Evolutionary conservation across 148 eudicot species (phyloP).

Genomic region (Limonium bicolor): DNA sequence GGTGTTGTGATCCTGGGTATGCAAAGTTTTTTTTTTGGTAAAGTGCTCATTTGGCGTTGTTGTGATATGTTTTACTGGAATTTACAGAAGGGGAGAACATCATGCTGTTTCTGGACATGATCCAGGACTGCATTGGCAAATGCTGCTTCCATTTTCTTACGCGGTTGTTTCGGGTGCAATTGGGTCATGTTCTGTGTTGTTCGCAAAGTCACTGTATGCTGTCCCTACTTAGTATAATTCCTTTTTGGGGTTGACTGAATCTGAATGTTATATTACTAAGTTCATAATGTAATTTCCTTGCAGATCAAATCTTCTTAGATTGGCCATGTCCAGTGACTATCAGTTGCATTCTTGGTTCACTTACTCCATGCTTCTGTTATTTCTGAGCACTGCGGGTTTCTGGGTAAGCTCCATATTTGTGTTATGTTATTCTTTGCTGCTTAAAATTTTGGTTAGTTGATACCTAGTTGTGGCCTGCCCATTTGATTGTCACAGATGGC

Average conservation of each 20-base stretch:
- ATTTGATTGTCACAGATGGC: constrained; percentile 81
- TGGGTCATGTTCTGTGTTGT: constrained; percentile 92
- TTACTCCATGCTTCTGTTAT: constrained; percentile 73
- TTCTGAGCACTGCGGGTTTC: constrained; percentile 93
- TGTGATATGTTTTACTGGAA: not conserved
- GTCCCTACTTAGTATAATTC: not conserved
- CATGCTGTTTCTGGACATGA: constrained; percentile 50
- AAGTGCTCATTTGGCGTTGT: not conserved
- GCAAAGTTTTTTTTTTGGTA: not conserved
- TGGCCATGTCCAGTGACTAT: constrained; percentile 78
- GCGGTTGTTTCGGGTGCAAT: constrained; percentile 93
- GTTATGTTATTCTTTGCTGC: not conserved
- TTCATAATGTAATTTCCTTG: constrained; percentile 10
- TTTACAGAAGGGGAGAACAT: constrained; percentile 74
- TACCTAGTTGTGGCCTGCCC: no score
- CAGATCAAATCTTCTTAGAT: constrained; percentile 85
- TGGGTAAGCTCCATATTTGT: constrained; percentile 41
- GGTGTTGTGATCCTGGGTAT: not conserved
- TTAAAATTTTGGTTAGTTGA: not conserved
- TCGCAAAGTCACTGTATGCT: constrained; percentile 85
- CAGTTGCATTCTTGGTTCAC: constrained; percentile 87
- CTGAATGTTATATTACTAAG: not conserved
- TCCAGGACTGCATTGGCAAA: constrained; percentile 51
- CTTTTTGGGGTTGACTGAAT: not conserved
- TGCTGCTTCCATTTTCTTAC: constrained; percentile 88